These are phyloP conservation scores for Cladosporium phlei DNA, from an alignment of 2,329 filamentous ascomycete genomes.

Conservation along the genomic window DNA sequence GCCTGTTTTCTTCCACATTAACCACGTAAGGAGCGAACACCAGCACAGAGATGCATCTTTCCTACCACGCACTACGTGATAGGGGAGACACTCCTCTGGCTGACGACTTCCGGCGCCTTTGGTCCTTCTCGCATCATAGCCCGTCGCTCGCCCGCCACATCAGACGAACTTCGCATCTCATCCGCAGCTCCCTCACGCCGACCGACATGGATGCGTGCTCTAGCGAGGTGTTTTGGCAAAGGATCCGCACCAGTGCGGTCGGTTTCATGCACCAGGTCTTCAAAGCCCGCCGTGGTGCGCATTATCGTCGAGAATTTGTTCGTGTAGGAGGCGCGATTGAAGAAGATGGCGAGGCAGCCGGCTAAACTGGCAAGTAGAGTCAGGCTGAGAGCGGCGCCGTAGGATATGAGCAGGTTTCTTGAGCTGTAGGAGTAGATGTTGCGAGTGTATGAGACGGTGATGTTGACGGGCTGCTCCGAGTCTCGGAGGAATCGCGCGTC, in stretches of 20 bases:
- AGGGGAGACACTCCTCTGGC: not conserved
- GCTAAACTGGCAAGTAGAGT: constrained; percentile 9
- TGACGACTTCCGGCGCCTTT: not conserved
- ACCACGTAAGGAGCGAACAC: too few species aligned
- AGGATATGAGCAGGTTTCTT: constrained; percentile 18
- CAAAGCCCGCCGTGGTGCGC: not conserved
- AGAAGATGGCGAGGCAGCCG: constrained; percentile 14
- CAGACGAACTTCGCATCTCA: not conserved
- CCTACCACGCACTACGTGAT: not conserved
- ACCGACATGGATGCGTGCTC: not conserved
- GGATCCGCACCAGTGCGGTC: constrained; percentile 7
- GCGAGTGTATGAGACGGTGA: constrained; percentile 9
- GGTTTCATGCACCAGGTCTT: not conserved
- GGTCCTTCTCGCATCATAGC: not conserved
- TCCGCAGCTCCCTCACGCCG: not conserved
- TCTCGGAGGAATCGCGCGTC: constrained; percentile 5
- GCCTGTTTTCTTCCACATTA: too few species aligned
- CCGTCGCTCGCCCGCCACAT: not conserved
- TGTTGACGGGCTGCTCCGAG: not conserved
- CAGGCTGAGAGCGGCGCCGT: constrained; percentile 16
- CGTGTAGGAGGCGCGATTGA: constrained; percentile 16
- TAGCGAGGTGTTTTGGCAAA: constrained; percentile 2
- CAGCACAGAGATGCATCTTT: too few species aligned
- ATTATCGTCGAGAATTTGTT: constrained; percentile 21
- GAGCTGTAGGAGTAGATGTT: constrained; percentile 18